Percentiles rank a stretch among this genome's conserved stretches.
Evolutionary conservation across 2,329 filamentous ascomycete genomes (phyloP).

Genomic region (Exophiala viscosa): DNA sequence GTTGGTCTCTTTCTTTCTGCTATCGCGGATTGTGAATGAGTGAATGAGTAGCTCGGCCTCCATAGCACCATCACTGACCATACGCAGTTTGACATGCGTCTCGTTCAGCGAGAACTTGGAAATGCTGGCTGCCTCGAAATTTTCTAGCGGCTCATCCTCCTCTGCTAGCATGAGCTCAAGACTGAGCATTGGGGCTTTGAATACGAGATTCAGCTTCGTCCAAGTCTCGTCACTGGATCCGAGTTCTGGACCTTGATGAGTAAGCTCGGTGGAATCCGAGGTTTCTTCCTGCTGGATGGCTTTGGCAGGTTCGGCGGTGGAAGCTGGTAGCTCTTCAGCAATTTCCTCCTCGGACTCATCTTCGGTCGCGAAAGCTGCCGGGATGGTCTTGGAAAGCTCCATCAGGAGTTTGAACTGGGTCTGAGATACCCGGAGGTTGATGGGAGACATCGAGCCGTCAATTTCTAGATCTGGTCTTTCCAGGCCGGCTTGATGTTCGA

Average conservation of each 20-base stretch:
- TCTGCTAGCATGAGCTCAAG: slow-evolving; percentile 79
- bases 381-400: slow-evolving; percentile 82
- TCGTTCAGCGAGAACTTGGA: slow-evolving; percentile 94
- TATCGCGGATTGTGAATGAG: slow-evolving; percentile 92
- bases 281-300: slow-evolving; percentile 43
- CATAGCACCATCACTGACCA: slow-evolving; percentile 85
- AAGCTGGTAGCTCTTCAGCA: slow-evolving; percentile 65
- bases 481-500: slow-evolving; percentile 73
- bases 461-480: slow-evolving; percentile 89
- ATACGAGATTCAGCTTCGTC: slow-evolving; percentile 90
- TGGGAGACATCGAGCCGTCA: slow-evolving; percentile 84
- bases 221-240: slow-evolving; percentile 67
- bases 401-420: slow-evolving; percentile 86
- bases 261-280: slow-evolving; percentile 38
- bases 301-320: slow-evolving; percentile 50
- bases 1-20: slow-evolving; percentile 80
- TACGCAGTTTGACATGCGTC: slow-evolving; percentile 83
- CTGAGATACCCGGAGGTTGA: slow-evolving; percentile 85
- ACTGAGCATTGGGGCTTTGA: slow-evolving; percentile 81
- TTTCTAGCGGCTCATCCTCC: slow-evolving; percentile 71
- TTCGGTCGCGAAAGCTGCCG: slow-evolving; percentile 77
- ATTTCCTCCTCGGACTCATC: slow-evolving; percentile 68
- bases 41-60: slow-evolving; percentile 92
- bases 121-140: slow-evolving; percentile 73
- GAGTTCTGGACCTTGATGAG: slow-evolving; percentile 67